Base-by-base conservation (phyloP, 345 rosid genomes). In the Salix caprea region DNA sequence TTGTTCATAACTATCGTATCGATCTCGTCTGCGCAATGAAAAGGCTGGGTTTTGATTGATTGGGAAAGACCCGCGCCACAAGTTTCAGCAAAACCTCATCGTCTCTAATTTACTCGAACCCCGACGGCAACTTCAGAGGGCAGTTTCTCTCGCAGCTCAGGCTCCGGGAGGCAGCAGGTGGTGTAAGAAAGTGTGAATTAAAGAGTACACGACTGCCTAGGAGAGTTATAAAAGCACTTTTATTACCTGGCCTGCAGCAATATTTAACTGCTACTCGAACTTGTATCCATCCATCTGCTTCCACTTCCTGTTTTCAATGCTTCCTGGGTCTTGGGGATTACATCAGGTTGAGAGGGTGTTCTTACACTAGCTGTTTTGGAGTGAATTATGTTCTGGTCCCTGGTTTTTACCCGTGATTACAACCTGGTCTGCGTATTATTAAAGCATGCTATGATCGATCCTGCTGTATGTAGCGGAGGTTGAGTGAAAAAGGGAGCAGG, bases 1-100 rank as follows among this genome's bases (percentile, higher is more conserved):
- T 39, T 40, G 44, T 40, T 9, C 44, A 40, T 40, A 10, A 8
- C 0, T 2, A 40, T 40, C 44, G 11, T 40, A 40, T 40, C 2
- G 44, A 40, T 40, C 44, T 40, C 44, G 2, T 2, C 12, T 40
- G 44, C 44, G 37, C n/a, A 70, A 26, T 70, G 54, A 56, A 73
- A 75, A 70, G 78, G 65, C 26, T 68, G 80, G 76, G 24, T 16
- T 77, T 48, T 78, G 80, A 81, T 48, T 78, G 80, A 81, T 81
- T 73, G 89, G 85, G 71, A 72, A 67, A 76, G 74, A 84, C 30
- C 73, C 40, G 74, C 42, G 62, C 84, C 83, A 84, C 89, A 72
- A 84, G 82, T 82, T 83, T 82, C 88, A 66, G 84, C 80, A 84
- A 58, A n/a, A 84, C 86, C 91, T 86, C 86, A 84, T 84, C 91